phyloP scores from a whole-genome alignment of 768 basidiomycete species.

The Rhodotorula toruloides region DNA sequence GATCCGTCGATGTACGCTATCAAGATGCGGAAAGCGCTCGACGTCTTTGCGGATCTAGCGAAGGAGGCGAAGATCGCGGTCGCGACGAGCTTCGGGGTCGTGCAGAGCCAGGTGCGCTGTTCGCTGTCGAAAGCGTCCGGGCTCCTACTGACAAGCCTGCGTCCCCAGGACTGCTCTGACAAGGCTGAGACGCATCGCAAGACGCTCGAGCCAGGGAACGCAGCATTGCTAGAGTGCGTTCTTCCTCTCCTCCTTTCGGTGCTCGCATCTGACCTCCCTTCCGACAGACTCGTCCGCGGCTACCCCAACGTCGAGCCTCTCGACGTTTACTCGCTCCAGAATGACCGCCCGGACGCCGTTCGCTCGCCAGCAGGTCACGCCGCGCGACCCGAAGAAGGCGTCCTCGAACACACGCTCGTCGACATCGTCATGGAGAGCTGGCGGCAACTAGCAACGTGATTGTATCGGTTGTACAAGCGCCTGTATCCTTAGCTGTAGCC shows the following conservation, averaged over 20 bases:
- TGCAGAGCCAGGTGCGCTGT: constrained; percentile 6
- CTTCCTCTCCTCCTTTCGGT: neutral
- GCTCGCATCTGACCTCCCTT: neutral
- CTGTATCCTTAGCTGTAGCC: too few relatives aligned
- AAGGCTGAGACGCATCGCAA: neutral
- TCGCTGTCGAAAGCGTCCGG: neutral
- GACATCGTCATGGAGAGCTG: too few relatives aligned
- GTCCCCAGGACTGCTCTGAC: constrained; percentile 8
- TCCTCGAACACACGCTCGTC: too few relatives aligned
- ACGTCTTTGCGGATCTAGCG: neutral
- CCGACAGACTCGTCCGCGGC: neutral
- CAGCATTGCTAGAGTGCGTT: neutral
- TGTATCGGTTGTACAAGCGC: too few relatives aligned
- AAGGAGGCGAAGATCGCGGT: constrained; percentile 7
- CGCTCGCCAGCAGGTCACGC: too few relatives aligned
- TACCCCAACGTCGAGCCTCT: constrained; percentile 12
- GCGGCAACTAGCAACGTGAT: too few relatives aligned
- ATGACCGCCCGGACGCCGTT: constrained; percentile 14
- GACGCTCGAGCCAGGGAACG: constrained; percentile 13
- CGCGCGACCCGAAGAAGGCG: too few relatives aligned
- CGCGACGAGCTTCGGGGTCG: constrained; percentile 6
- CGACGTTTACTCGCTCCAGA: constrained; percentile 21
- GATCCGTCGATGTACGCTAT: neutral
- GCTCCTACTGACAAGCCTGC: neutral
- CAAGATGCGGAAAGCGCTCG: neutral